Evolutionary conservation across 1,284 basidiomycete species (phyloP).

Genomic region (Tilletiopsis washingtonensis): DNA sequence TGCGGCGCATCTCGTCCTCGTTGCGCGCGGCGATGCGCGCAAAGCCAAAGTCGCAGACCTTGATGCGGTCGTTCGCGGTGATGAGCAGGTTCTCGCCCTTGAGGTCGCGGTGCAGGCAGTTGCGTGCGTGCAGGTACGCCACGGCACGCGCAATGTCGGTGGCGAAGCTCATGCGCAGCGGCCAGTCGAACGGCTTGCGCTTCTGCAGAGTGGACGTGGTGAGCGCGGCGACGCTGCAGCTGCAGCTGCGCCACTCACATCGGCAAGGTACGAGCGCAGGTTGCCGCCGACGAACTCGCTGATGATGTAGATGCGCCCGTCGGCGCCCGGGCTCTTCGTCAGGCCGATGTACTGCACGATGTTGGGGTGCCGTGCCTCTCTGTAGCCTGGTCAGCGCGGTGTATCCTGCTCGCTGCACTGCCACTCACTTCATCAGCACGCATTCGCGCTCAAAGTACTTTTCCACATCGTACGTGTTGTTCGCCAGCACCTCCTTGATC

Average conservation of each 20-base stretch:
- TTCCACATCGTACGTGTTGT: slow-evolving; percentile 76
- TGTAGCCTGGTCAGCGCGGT: slow-evolving; percentile 17
- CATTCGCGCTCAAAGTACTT: slow-evolving; percentile 98
- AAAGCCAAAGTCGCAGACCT: slow-evolving; percentile 91
- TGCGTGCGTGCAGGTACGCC: slow-evolving; percentile 91
- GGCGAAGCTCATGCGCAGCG: slow-evolving; percentile 77
- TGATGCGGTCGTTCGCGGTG: slow-evolving; percentile 83
- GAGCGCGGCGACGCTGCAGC: background rate
- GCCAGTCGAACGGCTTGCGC: slow-evolving; percentile 35
- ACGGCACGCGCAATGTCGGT: slow-evolving; percentile 86
- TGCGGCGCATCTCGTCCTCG: slow-evolving; percentile 77
- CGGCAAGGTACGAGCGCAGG: slow-evolving; percentile 34
- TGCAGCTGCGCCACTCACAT: slow-evolving; percentile 13
- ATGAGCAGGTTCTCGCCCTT: slow-evolving; percentile 96
- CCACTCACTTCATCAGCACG: slow-evolving; percentile 71
- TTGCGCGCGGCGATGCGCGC: slow-evolving; percentile 85
- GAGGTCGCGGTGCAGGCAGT: slow-evolving; percentile 64
- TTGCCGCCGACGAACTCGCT: slow-evolving; percentile 42
- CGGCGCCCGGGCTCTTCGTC: slow-evolving; percentile 71
- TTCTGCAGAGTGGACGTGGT: background rate
- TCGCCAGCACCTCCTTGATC: slow-evolving; percentile 88
- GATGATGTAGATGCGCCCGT: slow-evolving; percentile 56
- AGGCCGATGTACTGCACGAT: slow-evolving; percentile 91
- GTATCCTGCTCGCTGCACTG: slow-evolving; percentile 29
- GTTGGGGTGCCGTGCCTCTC: slow-evolving; percentile 79